Conservation (phyloP, 495 filamentous ascomycete genomes). For the Neurospora sp. region DNA sequence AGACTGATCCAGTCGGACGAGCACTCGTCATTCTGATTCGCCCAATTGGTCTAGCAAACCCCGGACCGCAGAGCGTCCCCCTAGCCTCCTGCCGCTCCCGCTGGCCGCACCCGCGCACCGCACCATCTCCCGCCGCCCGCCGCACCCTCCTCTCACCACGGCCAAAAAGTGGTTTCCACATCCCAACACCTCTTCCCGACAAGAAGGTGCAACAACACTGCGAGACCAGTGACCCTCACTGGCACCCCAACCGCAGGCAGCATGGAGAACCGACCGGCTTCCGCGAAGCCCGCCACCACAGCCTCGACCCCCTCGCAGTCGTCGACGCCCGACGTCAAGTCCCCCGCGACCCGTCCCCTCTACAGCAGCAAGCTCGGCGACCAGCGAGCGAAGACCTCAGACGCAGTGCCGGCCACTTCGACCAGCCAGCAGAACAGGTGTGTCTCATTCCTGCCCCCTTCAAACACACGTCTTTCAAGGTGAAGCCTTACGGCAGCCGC, state of each 20-base stretch:
- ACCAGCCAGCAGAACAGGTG: constrained; percentile 17
- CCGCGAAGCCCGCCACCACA: constrained; percentile 16
- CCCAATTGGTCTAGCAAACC: constrained; percentile 24
- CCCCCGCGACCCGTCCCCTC: constrained; percentile 17
- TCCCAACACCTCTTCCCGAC: neutral
- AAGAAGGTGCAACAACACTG: constrained; percentile 14
- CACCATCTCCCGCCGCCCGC: constrained; percentile 19
- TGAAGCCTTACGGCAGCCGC: constrained; percentile 4
- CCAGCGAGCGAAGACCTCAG: constrained; percentile 15
- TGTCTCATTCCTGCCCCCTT: constrained; percentile 12
- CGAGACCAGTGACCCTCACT: constrained; percentile 16
- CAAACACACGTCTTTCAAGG: neutral
- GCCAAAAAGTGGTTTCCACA: constrained; percentile 9
- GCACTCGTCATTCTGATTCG: constrained; percentile 22
- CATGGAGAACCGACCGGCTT: constrained; percentile 27
- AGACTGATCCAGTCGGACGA: constrained; percentile 8
- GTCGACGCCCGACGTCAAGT: constrained; percentile 18
- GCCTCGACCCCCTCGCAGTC: constrained; percentile 15
- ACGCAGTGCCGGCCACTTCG: constrained; percentile 14
- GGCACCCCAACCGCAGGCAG: constrained; percentile 11
- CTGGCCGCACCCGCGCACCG: neutral
- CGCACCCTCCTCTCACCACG: constrained; percentile 19
- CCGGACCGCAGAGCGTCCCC: constrained; percentile 1
- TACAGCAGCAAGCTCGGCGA: constrained; percentile 29
- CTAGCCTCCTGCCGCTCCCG: constrained; percentile 20